phyloP scores from a whole-genome alignment of 140 eudicot species.

The Ambrosia hybrid region DNA sequence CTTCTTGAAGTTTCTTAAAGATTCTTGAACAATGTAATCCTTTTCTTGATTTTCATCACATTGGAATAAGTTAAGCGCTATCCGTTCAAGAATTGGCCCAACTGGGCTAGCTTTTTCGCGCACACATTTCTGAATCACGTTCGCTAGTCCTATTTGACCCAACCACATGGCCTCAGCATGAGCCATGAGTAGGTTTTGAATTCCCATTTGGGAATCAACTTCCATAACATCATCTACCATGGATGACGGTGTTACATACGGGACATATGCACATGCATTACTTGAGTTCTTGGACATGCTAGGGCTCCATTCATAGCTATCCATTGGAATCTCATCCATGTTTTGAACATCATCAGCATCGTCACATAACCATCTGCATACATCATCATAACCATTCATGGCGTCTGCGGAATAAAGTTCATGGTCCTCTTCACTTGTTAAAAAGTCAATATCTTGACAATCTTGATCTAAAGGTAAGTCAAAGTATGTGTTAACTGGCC shows the following conservation, averaged over 20 bases:
- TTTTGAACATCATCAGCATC: constrained; percentile 31
- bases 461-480: constrained; percentile 26
- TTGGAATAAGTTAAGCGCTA: constrained; percentile 47
- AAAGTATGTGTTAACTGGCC: constrained; percentile 19
- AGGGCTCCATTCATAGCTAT: constrained; percentile 35
- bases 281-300: constrained; percentile 26
- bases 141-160: constrained; percentile 42
- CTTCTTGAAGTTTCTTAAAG: constrained; percentile 35
- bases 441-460: constrained; percentile 15
- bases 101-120: constrained; percentile 42
- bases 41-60: constrained; percentile 29
- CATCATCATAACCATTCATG: constrained; percentile 30
- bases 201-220: constrained; percentile 34
- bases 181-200: constrained; percentile 48
- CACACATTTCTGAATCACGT: constrained; percentile 37
- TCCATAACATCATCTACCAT: constrained; percentile 37
- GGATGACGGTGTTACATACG: constrained; percentile 5
- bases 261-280: constrained; percentile 12
- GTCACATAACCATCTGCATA: constrained; percentile 45
- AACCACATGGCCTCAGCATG: constrained; percentile 54
- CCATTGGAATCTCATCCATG: constrained; percentile 21
- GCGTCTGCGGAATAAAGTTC: constrained; percentile 22
- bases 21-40: constrained; percentile 32
- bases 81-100: constrained; percentile 53
- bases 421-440: constrained; percentile 9